These are phyloP conservation scores for Arachnomyces sp. DNA, from an alignment of 2,329 filamentous ascomycete genomes.

Conservation along the genomic window DNA sequence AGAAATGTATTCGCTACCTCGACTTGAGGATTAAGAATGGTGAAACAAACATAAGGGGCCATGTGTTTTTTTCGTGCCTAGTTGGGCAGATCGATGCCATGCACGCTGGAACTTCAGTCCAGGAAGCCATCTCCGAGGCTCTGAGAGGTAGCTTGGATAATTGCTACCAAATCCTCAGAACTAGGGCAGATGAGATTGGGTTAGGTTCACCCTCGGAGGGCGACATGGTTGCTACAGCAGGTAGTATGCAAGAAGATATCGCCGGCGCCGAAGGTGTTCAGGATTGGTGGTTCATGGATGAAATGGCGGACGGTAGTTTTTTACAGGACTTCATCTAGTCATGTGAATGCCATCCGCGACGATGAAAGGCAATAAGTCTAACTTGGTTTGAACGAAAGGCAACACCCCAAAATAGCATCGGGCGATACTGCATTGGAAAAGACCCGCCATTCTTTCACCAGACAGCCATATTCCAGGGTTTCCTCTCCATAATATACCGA, in stretches of 20 bases:
- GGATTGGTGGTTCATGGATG: background rate
- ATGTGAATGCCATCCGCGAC: too few relatives aligned
- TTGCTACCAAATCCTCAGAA: conserved; percentile 3
- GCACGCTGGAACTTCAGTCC: background rate
- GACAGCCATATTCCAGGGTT: too few relatives aligned
- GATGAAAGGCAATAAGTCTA: too few relatives aligned
- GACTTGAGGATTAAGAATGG: conserved; percentile 6
- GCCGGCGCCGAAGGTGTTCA: background rate
- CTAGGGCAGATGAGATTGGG: background rate
- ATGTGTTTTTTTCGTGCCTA: conserved; percentile 4
- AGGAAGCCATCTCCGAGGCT: conserved; percentile 2
- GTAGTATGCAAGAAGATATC: background rate
- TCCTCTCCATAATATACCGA: too few relatives aligned
- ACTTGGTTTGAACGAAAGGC: too few relatives aligned
- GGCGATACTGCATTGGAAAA: too few relatives aligned
- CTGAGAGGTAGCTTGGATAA: conserved; percentile 2
- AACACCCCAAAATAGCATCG: too few relatives aligned
- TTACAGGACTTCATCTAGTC: too few relatives aligned
- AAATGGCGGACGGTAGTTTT: background rate
- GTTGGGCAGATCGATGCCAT: conserved; percentile 12
- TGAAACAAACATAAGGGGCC: conserved; percentile 12
- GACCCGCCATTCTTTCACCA: too few relatives aligned
- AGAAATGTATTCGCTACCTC: conserved; percentile 4
- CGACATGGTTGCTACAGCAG: background rate
- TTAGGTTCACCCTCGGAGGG: too few relatives aligned